Evolutionary conservation across 441 rosid genomes (phyloP), one percentile per base, ranked within the genome.

Genomic region (Dalechampia spathulata): DNA sequence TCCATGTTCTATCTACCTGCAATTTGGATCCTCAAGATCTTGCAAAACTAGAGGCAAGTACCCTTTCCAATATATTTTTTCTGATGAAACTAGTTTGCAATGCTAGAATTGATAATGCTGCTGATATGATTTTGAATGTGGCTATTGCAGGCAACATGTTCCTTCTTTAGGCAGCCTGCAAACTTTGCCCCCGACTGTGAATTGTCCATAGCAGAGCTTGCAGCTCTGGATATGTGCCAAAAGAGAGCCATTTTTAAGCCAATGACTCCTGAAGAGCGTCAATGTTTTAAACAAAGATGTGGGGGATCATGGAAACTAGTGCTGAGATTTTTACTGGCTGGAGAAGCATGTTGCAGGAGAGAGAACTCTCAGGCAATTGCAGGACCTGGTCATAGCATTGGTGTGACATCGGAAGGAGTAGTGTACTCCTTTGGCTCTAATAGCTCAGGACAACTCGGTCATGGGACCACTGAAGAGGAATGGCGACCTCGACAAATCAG

Each of bases 281-380:
- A 63, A 63, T 76, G 68, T 36, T 68, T 94, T 75, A 94, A 90
- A 73, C 81, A 70, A 62, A 80, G 64, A 69, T 90, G 99, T 25
- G 99, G 99, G 39, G 99, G 91, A 9, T 85, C 99, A 1, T 94
- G 99, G 99, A 94, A 94, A 57, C 71, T 94, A 42, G 94, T 87
- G 20, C 85, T 94, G 42, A 77, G 82, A 79, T 87, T 83, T 73
- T 73, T 94, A 66, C 83, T 87, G 58, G 91, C 94, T 54, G 96
- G 96, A 60, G 99, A 94, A 78, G 80, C 78, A 44, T 87, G 95
- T 74, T 81, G 83, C 72, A 66, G 99, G 74, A 78, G 99, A 74
- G 99, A 87, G 81, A 94, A 83, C 60, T 87, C 92, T 6, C 98
- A 90, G 67, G 99, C 91, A 11, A 62, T 83, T 52, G 97, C 98